Evolutionary conservation across 1,139 yeast species (phyloP).

Genomic region (Tardiomyces blankii): DNA sequence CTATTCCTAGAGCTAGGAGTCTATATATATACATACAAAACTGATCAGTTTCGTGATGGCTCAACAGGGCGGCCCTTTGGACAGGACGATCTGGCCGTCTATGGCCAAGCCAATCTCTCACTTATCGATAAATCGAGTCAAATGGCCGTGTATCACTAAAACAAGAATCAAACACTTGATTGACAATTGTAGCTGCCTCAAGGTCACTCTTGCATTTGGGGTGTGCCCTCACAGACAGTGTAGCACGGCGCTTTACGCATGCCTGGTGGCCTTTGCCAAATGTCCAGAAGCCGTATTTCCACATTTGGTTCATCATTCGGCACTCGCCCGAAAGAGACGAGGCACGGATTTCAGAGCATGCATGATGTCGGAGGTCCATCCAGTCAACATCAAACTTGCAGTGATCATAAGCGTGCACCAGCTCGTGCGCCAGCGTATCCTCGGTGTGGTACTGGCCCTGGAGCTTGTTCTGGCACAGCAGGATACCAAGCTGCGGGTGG

Average conservation of each 20-base stretch:
- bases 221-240: slow-evolving; percentile 71
- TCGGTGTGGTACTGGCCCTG: slow-evolving; percentile 74
- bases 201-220: slow-evolving; percentile 65
- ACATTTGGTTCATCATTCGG: slow-evolving; percentile 76
- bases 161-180: slow-evolving; percentile 86
- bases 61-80: background rate
- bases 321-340: slow-evolving; percentile 93
- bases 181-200: slow-evolving; percentile 71
- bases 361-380: slow-evolving; percentile 79
- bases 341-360: slow-evolving; percentile 94
- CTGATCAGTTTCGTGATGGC: background rate
- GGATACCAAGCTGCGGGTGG: slow-evolving; percentile 78
- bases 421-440: slow-evolving; percentile 84
- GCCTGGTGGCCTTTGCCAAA: slow-evolving; percentile 79
- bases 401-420: slow-evolving; percentile 89
- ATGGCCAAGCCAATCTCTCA: background rate
- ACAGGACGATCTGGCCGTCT: background rate
- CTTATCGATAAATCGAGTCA: slow-evolving; percentile 68
- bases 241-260: slow-evolving; percentile 84
- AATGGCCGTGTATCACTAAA: slow-evolving; percentile 94
- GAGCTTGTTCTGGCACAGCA: slow-evolving; percentile 78
- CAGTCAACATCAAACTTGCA: slow-evolving; percentile 80
- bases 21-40: slow-evolving; percentile 2
- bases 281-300: slow-evolving; percentile 40
- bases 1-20: background rate